A percentile compares a stretch with the other conserved stretches of the same genome.
Evolutionary conservation across 306 rosid species (phyloP).

Genomic region (Prunus davidiana): DNA sequence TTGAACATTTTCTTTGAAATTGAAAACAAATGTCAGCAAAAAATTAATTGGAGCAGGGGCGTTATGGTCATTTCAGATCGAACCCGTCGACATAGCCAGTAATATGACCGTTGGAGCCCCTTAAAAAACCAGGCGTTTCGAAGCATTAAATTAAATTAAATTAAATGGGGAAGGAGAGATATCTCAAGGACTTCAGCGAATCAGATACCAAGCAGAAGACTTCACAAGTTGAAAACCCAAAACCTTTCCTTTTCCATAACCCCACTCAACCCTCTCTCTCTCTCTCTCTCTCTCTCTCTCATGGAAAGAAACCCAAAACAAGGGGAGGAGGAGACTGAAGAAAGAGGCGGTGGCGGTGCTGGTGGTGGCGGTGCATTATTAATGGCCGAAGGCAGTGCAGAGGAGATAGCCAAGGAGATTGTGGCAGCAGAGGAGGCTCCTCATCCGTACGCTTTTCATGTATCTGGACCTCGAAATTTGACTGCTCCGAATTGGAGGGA

Average conservation of each 20-base stretch:
- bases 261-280: background rate
- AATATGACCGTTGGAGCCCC: slow-evolving; percentile 56
- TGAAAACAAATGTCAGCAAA: background rate
- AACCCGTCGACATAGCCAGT: slow-evolving; percentile 9
- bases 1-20: too few relatives aligned
- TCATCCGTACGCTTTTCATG: slow-evolving; percentile 87
- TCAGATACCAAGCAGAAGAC: slow-evolving; percentile 31
- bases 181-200: slow-evolving; percentile 19
- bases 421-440: slow-evolving; percentile 24
- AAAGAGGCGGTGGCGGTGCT: background rate
- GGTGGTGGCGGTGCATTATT: slow-evolving; percentile 8
- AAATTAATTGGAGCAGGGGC: background rate
- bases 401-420: slow-evolving; percentile 11
- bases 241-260: slow-evolving; percentile 4
- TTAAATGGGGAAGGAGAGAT: background rate
- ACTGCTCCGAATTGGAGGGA: slow-evolving; percentile 81
- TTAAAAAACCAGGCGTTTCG: slow-evolving; percentile 21
- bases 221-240: background rate
- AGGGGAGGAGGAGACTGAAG: slow-evolving; percentile 7
- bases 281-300: slow-evolving; percentile 4
- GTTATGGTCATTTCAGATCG: background rate
- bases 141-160: background rate
- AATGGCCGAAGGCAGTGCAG: slow-evolving; percentile 35
- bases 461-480: slow-evolving; percentile 87
- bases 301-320: slow-evolving; percentile 28